These are phyloP conservation scores for Aegilops longissima DNA, from an alignment of 176 grass and related monocot genomes.

Conservation along the genomic window DNA sequence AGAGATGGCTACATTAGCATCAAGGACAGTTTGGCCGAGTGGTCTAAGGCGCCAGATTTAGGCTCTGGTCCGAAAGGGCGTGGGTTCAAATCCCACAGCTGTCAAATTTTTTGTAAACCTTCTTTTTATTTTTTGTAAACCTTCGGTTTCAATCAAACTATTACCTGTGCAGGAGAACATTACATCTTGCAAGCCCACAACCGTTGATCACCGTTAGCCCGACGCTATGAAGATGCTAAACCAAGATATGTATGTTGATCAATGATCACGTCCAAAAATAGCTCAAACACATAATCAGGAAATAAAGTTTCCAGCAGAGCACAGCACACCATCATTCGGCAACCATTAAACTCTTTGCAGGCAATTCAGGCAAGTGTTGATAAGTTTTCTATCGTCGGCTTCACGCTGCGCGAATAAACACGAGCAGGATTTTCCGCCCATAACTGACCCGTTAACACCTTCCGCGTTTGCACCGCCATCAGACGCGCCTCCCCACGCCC, in stretches of 20 bases:
- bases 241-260: too few species aligned
- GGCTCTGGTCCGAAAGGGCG: conserved; percentile 99
- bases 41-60: conserved; percentile 99
- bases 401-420: not conserved
- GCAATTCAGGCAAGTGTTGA: not conserved
- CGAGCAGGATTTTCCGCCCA: not conserved
- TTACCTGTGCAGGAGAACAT: too few species aligned
- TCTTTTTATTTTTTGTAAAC: not conserved
- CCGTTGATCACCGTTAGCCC: not conserved
- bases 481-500: not conserved
- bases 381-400: not conserved
- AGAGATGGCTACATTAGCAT: fast-evolving
- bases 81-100: conserved; percentile 99
- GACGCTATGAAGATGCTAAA: too few species aligned
- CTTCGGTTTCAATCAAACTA: not conserved
- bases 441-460: not conserved
- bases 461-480: not conserved
- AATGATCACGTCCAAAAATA: not conserved
- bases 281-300: not conserved
- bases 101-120: conserved; percentile 2
- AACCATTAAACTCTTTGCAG: not conserved
- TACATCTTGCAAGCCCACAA: too few species aligned
- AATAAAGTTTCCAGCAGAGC: not conserved
- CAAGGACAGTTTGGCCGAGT: conserved; percentile 91
- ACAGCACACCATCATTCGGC: not conserved